Evolutionary conservation across 2,329 filamentous ascomycete genomes (phyloP), one percentile per base, ranked within the genome.

Genomic region (Pseudonectria buxi): DNA sequence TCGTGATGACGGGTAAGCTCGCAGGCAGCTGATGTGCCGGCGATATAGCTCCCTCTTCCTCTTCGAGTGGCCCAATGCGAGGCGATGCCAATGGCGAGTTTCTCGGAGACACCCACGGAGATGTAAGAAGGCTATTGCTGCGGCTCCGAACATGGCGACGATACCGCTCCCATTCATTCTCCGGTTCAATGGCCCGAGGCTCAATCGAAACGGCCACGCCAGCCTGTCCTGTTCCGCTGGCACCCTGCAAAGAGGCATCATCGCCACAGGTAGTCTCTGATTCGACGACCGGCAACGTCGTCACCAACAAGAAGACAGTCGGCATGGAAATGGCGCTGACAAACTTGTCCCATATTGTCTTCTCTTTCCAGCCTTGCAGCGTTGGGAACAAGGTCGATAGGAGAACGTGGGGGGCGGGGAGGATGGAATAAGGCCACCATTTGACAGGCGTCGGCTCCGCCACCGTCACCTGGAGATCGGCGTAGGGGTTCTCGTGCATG

Each of bases 251-350:
- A 6, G 51, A 54, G 14, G 33, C 37, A 12, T 52, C 50, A 6
- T 54, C 55, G 4, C 78, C 73, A 7, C 18, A 6, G 18, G 72
- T 69, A 14, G 76, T 71, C 28, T 76, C 73, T 1, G 76, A 75
- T 51, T 96, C 90, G 6, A 95, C 86, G 1, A 98, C 88, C 0
- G 94, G 92, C 4, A 98, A 62, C 1, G 92, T 98, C 30, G 92
- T 78, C 1, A 90, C 90, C 4, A 98, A 70, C 3, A 96, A 64
- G 43, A 98, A 86, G 26, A 98, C 87, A 49, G 84, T 94, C 1
- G 89, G 86, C n/a, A 87, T 81, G 7, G 89, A 89, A 26, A 94
- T 72, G 10, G 92, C 51, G 28, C 87, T 90, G 31, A 95, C 65
- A 29, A 88, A 64, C 53, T 85, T 88, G 50, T 90, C 89, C 78